These are phyloP conservation scores for Przewalskia tangutica DNA, from an alignment of 257 asterid genomes.

Conservation along the genomic window DNA sequence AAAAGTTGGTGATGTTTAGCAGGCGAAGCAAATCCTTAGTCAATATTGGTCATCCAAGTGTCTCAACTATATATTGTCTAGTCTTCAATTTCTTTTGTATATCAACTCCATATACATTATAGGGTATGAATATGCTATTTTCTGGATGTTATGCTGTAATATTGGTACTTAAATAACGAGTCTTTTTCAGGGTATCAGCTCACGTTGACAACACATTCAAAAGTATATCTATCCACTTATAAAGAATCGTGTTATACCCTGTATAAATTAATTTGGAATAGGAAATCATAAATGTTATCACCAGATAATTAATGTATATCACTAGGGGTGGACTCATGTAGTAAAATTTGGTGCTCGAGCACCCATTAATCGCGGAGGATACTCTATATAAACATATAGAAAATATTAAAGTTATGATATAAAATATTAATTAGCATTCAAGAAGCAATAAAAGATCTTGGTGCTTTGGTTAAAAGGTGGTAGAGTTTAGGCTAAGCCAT, in stretches of 20 bases:
- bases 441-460: no score
- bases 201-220: neutral
- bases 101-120: neutral
- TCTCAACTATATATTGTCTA: neutral
- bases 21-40: neutral
- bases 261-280: neutral
- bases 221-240: neutral
- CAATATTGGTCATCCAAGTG: neutral
- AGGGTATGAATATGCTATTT: neutral
- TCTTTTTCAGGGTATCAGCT: neutral
- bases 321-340: no score
- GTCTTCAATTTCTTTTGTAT: neutral
- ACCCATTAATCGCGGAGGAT: no score
- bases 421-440: no score
- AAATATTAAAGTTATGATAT: no score
- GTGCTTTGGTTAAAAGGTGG: no score
- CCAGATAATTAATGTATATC: neutral
- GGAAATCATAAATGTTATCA: neutral
- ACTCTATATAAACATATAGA: no score
- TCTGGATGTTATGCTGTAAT: neutral
- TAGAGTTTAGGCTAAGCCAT: no score
- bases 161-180: neutral
- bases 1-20: neutral
- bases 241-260: neutral
- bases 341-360: no score